Base-by-base conservation (phyloP, 2,329 filamentous ascomycete genomes). In the Aspergillus felis region DNA sequence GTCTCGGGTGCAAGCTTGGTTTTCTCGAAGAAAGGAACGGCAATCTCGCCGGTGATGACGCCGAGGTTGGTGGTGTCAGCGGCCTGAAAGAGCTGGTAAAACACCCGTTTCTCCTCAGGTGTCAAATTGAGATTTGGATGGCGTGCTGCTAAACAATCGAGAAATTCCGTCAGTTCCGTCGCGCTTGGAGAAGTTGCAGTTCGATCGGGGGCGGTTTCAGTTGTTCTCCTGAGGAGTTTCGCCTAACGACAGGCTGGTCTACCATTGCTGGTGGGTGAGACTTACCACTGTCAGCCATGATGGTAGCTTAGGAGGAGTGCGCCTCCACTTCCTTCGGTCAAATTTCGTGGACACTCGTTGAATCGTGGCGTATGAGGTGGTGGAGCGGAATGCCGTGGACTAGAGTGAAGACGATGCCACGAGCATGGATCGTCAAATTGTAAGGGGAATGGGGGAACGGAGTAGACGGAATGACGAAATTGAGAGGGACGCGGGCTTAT, bases 1-100 rank as follows among this genome's bases (percentile, higher is more conserved):
- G 94, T 83, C 61, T 90, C 87, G 54, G 92, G 91, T 60, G 93
- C 87, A 51, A 99, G 82, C 66, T 90, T 88, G 49, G 94, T 97
- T 81, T 94, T 94, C 77, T 97, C 92, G 72, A 99, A 99, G 81
- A 99, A 97, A 74, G 92, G 91, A 74, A 99, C 92, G 58, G 94
- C 94, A 60, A 95, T 84, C 76, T 99, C 94, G 75, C 94, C 94
- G 20, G 94, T 97, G 35, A 99, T 91, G 63, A 97, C 92, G 56
- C 92, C 92, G 57, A 96, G 88, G 72, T 86, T 89, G 67, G 97
- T 94, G 58, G 88, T 89, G 76, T 99, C 94, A 64, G 94, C 94
- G 68, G 92, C 88, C 74, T 90, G 87, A 78, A 99, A 97, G 62
- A 99, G 87, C 76, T 94, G 91, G 66, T 89, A 91, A 76, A 95